Evolutionary conservation across 345 rosid genomes (phyloP).

Genomic region (Hibiscus tridactylites): DNA sequence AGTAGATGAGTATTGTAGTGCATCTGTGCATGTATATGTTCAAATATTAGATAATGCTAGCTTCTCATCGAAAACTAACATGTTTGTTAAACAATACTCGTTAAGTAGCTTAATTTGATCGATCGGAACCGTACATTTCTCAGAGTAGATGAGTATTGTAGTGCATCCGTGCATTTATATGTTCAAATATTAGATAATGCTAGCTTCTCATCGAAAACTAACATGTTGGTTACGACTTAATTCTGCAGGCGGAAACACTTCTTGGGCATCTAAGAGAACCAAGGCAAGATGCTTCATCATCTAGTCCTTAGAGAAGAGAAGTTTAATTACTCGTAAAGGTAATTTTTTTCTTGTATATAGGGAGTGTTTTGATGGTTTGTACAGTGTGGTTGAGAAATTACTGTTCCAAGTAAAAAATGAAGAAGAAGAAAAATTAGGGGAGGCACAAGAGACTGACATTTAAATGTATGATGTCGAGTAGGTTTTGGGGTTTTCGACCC

Average conservation of each 20-base stretch:
- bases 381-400: slow-evolving; percentile 38
- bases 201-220: not conserved
- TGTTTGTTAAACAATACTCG: not conserved
- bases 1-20: not conserved
- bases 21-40: not conserved
- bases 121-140: not conserved
- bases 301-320: slow-evolving; percentile 36
- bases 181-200: not conserved
- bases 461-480: slow-evolving; percentile 32
- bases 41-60: not conserved
- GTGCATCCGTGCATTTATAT: not conserved
- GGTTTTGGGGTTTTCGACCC: slow-evolving; percentile 17
- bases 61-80: not conserved
- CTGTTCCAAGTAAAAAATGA: slow-evolving; percentile 8
- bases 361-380: slow-evolving; percentile 42
- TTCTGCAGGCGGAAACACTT: slow-evolving; percentile 82
- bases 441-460: slow-evolving; percentile 26
- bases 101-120: not conserved
- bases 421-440: not conserved
- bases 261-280: slow-evolving; percentile 68
- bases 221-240: not conserved
- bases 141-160: not conserved
- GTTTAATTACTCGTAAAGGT: slow-evolving; percentile 16
- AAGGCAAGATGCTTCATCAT: slow-evolving; percentile 51
- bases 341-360: slow-evolving; percentile 40